Evolutionary conservation across 2,329 filamentous ascomycete species (phyloP).

Genomic region (Sclerotinia spermophila): DNA sequence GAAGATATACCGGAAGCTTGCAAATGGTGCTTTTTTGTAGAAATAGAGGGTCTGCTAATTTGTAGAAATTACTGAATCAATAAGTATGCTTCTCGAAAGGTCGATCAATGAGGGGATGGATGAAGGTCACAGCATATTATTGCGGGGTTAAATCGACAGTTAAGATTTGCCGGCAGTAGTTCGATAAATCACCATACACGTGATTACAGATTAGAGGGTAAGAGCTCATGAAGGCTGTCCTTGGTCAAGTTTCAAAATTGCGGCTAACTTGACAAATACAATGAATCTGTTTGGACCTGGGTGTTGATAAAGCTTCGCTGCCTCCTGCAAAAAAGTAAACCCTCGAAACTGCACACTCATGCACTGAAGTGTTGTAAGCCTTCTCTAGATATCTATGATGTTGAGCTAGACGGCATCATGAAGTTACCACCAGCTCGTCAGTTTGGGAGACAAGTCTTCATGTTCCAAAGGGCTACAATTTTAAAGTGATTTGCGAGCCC

Average conservation of each 20-base stretch:
- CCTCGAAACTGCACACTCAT: background rate
- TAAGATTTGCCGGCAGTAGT: slow-evolving; percentile 9
- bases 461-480: background rate
- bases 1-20: background rate
- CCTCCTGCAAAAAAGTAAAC: background rate
- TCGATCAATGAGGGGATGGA: slow-evolving; percentile 12
- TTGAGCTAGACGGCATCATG: background rate
- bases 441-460: background rate
- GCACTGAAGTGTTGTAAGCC: background rate
- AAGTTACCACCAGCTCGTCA: background rate
- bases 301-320: background rate
- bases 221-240: background rate
- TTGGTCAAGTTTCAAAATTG: background rate
- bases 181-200: background rate
- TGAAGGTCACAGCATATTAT: background rate
- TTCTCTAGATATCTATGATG: background rate
- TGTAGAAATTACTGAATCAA: background rate
- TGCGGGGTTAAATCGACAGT: slow-evolving; percentile 2
- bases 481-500: slow-evolving; percentile 7
- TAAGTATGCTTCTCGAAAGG: background rate
- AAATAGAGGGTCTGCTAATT: background rate
- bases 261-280: background rate
- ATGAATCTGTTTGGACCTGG: background rate
- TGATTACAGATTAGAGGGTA: background rate
- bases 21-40: background rate